Conservation (phyloP, 1,284 basidiomycete genomes). For the Malassezia pachydermatis region DNA sequence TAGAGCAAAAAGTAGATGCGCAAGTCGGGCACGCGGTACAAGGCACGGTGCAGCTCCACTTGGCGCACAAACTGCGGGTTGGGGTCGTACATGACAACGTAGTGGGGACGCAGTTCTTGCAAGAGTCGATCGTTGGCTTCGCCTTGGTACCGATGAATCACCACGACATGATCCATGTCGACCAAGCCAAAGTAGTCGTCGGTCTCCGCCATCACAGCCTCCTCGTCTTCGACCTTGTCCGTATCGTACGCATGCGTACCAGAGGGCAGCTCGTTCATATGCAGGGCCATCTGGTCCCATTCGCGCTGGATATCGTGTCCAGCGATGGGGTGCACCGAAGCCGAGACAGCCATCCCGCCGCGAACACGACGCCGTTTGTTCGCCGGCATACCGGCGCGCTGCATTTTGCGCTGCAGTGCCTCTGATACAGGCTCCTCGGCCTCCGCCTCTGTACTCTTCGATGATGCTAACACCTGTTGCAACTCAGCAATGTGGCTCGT, state of each 20-base stretch:
- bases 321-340: background rate
- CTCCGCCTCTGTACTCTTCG: background rate
- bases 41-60: slow-evolving; percentile 81
- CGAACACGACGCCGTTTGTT: slow-evolving; percentile 47
- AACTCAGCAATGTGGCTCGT: slow-evolving; percentile 57
- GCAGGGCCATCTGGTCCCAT: background rate
- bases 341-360: slow-evolving; percentile 1
- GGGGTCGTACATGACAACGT: slow-evolving; percentile 83
- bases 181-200: slow-evolving; percentile 67
- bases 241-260: no score
- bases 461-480: background rate
- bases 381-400: slow-evolving; percentile 32
- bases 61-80: slow-evolving; percentile 83
- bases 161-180: slow-evolving; percentile 65
- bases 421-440: slow-evolving; percentile 6
- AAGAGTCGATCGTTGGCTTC: slow-evolving; percentile 84
- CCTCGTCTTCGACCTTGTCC: background rate
- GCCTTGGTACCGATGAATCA: slow-evolving; percentile 79
- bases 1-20: slow-evolving; percentile 96
- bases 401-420: slow-evolving; percentile 34
- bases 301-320: background rate
- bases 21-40: slow-evolving; percentile 61
- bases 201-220: background rate
- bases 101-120: slow-evolving; percentile 76
- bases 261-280: background rate